A percentile compares a stretch with the other conserved stretches of the same genome.
Evolutionary conservation across 2,329 filamentous ascomycete genomes (phyloP).

Genomic region (Drechslerella dactyloides): DNA sequence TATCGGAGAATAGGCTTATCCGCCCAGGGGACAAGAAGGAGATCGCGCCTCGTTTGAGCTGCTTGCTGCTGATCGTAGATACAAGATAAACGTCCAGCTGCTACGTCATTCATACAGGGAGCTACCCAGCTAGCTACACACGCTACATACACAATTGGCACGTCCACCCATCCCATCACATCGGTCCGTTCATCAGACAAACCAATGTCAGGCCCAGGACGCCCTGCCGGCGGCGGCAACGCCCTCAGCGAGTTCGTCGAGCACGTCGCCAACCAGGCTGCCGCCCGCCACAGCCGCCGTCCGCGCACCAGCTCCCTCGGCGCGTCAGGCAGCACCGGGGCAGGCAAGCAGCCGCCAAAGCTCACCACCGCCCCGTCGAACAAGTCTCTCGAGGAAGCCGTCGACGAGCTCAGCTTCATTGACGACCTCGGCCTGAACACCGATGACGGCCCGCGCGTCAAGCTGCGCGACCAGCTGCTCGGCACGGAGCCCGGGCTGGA

Average conservation of each 20-base stretch:
- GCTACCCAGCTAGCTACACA: no score
- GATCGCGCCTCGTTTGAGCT: neutral
- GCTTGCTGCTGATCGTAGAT: neutral
- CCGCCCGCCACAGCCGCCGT: slow-evolving; percentile 67
- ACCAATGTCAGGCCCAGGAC: slow-evolving; percentile 43
- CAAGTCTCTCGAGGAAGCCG: slow-evolving; percentile 55
- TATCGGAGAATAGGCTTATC: neutral
- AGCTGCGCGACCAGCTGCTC: slow-evolving; percentile 78
- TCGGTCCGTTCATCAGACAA: neutral
- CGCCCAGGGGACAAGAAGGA: neutral
- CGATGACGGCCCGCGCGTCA: slow-evolving; percentile 61
- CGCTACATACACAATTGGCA: no score
- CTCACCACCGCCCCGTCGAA: slow-evolving; percentile 55
- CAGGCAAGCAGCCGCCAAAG: slow-evolving; percentile 58
- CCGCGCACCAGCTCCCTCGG: slow-evolving; percentile 28
- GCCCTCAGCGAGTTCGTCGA: slow-evolving; percentile 96
- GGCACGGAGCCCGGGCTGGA: slow-evolving; percentile 67
- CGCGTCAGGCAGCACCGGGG: slow-evolving; percentile 54
- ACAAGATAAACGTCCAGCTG: no score
- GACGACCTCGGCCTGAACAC: slow-evolving; percentile 79
- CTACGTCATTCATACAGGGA: no score
- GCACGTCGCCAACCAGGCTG: slow-evolving; percentile 94
- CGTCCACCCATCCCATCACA: neutral
- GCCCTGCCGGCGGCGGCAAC: slow-evolving; percentile 29
- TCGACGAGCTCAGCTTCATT: slow-evolving; percentile 88